Percentiles rank a stretch among this genome's conserved stretches.
These are phyloP conservation scores for Ceratobasidium sp. DNA, from an alignment of 1,284 basidiomycete genomes.

Conservation along the genomic window DNA sequence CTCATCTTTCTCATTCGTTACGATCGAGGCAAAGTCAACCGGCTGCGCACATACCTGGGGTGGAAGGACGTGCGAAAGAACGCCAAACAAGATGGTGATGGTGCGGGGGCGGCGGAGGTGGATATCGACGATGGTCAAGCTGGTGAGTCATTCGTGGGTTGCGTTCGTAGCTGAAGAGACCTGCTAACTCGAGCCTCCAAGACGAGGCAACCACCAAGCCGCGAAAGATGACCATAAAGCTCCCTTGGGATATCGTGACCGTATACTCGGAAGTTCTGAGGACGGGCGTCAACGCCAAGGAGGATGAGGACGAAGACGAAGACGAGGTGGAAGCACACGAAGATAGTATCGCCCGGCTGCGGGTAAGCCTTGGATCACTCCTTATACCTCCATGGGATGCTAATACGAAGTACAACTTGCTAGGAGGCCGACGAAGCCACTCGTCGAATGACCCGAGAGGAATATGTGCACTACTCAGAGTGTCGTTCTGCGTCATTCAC, in stretches of 20 bases:
- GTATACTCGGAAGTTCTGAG: conserved; percentile 88
- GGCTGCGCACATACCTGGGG: conserved; percentile 91
- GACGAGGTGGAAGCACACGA: conserved; percentile 97
- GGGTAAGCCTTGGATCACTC: conserved; percentile 60
- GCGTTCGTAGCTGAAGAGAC: not conserved
- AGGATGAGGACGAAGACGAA: conserved; percentile 93
- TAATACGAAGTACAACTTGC: not conserved
- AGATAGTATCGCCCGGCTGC: conserved; percentile 87
- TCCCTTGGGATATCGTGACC: conserved; percentile 95
- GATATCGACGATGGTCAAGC: conserved; percentile 76
- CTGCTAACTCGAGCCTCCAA: conserved; percentile 52
- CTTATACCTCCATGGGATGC: not conserved
- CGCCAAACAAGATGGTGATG: conserved; percentile 88
- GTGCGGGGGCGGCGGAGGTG: conserved; percentile 81
- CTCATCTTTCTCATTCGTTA: conserved; percentile 96
- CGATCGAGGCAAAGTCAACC: conserved; percentile 93
- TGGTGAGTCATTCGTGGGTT: conserved; percentile 62
- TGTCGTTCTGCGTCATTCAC: conserved; percentile 98
- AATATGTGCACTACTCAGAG: conserved; percentile 97
- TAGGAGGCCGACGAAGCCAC: conserved; percentile 96
- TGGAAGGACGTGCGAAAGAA: conserved; percentile 99
- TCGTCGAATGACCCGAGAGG: conserved; percentile 94
- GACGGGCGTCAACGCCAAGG: conserved; percentile 65
- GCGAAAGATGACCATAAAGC: conserved; percentile 92
- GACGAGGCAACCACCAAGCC: conserved; percentile 86